These are phyloP conservation scores for Melastoma candidum DNA, from an alignment of 441 rosid genomes.

Conservation along the genomic window DNA sequence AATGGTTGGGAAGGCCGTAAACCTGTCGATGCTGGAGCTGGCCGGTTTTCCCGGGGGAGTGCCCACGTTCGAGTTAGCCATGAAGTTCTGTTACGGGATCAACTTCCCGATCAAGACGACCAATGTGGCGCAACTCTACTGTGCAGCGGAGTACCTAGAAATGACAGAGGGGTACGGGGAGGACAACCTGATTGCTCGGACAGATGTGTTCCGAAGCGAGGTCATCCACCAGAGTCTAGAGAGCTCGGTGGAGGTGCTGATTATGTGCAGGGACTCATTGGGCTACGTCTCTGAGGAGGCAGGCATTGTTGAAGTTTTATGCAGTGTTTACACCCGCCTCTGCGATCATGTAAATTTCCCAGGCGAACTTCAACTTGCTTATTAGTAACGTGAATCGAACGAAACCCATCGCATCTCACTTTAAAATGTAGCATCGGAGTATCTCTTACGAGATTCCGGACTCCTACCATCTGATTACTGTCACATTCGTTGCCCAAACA, in stretches of 20 bases:
- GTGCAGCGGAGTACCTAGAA: conserved; percentile 66
- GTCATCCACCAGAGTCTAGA: conserved; percentile 50
- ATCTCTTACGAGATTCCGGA: no score
- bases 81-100: conserved; percentile 85
- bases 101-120: conserved; percentile 69
- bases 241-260: conserved; percentile 54
- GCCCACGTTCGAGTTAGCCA: conserved; percentile 62
- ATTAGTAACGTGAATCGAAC: no score
- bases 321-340: no score
- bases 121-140: conserved; percentile 57
- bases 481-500: no score
- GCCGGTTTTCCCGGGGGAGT: conserved; percentile 64
- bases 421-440: no score
- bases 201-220: conserved; percentile 49
- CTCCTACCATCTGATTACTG: no score
- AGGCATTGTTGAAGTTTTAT: conserved; percentile 25
- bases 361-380: no score
- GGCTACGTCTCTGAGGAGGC: conserved; percentile 36
- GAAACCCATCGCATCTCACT: no score
- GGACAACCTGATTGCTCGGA: conserved; percentile 46
- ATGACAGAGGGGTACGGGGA: conserved; percentile 75
- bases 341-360: no score
- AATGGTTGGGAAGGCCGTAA: conserved; percentile 42
- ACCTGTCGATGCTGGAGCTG: conserved; percentile 45
- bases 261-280: conserved; percentile 39